Evolutionary conservation across 805 yeast species (phyloP), one percentile per base, ranked within the genome.

Genomic region (Barnettozyma vustinii): DNA sequence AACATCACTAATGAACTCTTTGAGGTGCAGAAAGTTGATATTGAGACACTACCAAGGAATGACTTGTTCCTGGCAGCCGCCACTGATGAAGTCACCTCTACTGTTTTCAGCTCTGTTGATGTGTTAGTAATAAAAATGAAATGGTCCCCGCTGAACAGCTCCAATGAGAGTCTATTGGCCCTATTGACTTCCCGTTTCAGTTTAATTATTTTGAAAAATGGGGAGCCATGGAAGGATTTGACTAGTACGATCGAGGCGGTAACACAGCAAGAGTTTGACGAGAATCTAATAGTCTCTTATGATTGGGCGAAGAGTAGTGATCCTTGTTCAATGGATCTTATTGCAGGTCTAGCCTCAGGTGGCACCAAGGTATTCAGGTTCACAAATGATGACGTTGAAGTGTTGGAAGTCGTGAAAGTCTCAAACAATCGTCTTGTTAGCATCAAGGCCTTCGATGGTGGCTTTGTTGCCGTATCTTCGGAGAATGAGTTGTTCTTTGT

Each of bases 121-220:
- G 52, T 46, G 12, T 18, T 45, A 1, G 36, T 56, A 13, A 45
- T 48, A 1, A 48, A 50, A 27, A 13, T 56, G 19, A 42, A 41
- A 16, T 60, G 61, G 61, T 61, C 65, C 0, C 64, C 64, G 2
- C 20, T 61, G n/a, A 26, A 45, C 15, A 15, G 23, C 12, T 35
- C 48, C 23, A 47, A 53, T n/a, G 45, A 47, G 5, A 39, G 53
- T 10, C 55, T 51, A 30, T 42, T 61, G n/a, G 58, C 59, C 0
- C 15, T 58, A 2, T 42, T 60, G 23, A 61, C 64, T 0, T 53
- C 46, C 21, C 53, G 55, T n/a, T 47, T 36, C 12, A 55, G 50
- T 27, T 42, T 61, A 1, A 12, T 54, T 1, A 16, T 61, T 1
- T 18, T 58, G 6, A 53, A 52, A 21, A 53, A 56, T 26, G 51